Evolutionary conservation across 1,284 basidiomycete species (phyloP), one percentile per base, ranked within the genome.

Genomic region (Austroboletus niveus): DNA sequence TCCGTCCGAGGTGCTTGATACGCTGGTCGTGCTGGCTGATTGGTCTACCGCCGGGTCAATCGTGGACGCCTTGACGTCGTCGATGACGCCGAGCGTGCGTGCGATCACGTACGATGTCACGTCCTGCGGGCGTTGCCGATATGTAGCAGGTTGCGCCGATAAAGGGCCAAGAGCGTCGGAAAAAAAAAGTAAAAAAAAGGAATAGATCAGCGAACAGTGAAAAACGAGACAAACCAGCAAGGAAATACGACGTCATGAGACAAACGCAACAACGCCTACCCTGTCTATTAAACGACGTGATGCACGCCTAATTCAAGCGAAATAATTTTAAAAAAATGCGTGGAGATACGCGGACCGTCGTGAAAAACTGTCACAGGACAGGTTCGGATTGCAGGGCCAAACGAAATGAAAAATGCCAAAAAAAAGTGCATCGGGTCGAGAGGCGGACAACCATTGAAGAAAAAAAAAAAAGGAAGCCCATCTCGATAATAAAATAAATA

Each of bases 71-170:
- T 82, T 82, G 51, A 82, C 80, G 54, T 80, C 78, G 67, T 88
- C 85, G 56, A 87, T 78, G 53, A 89, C 79, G 29, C 88, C 89
- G 42, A 91, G 76, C 6, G 87, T 90, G 53, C 88, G 83, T n/a
- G 85, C 89, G 61, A 91, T 85, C 49, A 82, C 80, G 60, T 91
- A 91, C n/a, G 89, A 87, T 8, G 81, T 75, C 49, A 91, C 81
- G 64, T 91, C 88, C 88, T 91, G 59, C 6, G 20, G 44, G 5
- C n/a, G 42, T 47, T 20, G 17, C n/a, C 17, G 31, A 24, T 11
- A 31, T 11, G 34, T 39, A 4, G 17, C 38, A 39, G 8, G 8
- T 17, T 8, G 36, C 22, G 36, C 10, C 5, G 20, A 8, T 9
- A 40, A 11, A 14, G 20, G 10, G 20, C 11, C 22, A 24, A 24